phyloP scores from a whole-genome alignment of 441 rosid genomes.

The Gossypium davidsonii region DNA sequence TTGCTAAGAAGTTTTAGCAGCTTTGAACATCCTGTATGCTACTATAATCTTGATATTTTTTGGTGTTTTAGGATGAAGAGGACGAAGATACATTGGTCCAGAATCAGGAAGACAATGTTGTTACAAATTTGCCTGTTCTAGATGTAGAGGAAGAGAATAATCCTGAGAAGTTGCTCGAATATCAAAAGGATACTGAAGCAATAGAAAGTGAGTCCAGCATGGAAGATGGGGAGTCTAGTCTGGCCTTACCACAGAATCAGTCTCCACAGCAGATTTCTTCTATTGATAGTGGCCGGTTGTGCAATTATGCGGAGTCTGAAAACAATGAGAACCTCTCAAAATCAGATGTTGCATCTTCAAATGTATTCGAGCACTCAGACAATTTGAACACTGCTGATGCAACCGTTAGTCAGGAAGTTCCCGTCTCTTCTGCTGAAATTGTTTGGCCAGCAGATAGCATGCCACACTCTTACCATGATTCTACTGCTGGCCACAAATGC shows the following conservation, averaged over 20 bases:
- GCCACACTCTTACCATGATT: conserved; percentile 44
- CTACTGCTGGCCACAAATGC: conserved; percentile 42
- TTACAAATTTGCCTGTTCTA: conserved; percentile 14
- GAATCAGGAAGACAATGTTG: conserved; percentile 27
- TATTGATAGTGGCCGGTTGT: conserved; percentile 23
- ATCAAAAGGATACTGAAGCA: conserved; percentile 27
- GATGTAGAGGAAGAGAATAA: conserved; percentile 22
- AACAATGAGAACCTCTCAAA: conserved; percentile 34
- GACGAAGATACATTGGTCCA: conserved; percentile 14
- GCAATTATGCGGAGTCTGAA: conserved; percentile 31
- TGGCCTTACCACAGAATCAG: conserved; percentile 38
- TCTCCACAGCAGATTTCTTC: conserved; percentile 44
- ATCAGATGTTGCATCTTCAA: conserved; percentile 36
- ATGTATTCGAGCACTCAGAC: conserved; percentile 27
- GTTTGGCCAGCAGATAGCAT: conserved; percentile 56
- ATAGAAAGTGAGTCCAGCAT: conserved; percentile 22
- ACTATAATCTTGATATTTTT: background rate
- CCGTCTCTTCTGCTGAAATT: conserved; percentile 43
- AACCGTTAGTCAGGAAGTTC: conserved; percentile 39
- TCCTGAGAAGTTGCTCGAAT: conserved; percentile 18
- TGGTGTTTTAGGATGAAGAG: conserved; percentile 27
- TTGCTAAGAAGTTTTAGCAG: background rate
- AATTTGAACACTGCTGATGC: conserved; percentile 34
- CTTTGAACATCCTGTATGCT: conserved; percentile 5
- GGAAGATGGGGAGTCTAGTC: conserved; percentile 41